Base-by-base conservation (phyloP, 2,329 filamentous ascomycete genomes). In the Fusarium domesticum region DNA sequence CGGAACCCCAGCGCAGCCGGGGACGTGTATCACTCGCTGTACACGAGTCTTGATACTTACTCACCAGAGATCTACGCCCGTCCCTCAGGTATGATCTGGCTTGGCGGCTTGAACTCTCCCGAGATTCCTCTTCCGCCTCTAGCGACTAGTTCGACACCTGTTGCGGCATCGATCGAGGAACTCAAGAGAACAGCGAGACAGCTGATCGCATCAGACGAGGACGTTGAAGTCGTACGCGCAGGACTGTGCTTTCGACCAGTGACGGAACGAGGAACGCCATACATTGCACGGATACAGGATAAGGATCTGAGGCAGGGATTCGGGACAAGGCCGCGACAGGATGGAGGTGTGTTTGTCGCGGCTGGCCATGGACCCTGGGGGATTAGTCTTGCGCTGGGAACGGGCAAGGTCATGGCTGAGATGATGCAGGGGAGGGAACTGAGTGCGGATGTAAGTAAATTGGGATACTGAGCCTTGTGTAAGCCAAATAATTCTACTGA, bases 341-440 rank as follows among this genome's bases (percentile, higher is more conserved):
- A 72, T 1, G 81, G 84, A 2, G 85, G 86, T 4, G 82, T 92
- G 0, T 91, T 80, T 60, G 63, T 90, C 30, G 81, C 83, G 1
- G 74, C 83, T 4, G 87, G 87, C 0, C 87, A 91, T 70, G 87
- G 86, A 1, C 83, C 86, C 0, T 91, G 87, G 87, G 87, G 86
- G 0, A 85, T 85, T 18, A 76, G 73, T 37, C 59, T 81, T 58
- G 72, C 73, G 14, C 66, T 88, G 20, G 87, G 85, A 2, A 90
- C 85, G 0, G 87, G 87, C 0, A 77, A 78, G 53, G 80, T 88
- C 6, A 69, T 90, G 68, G 76, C 83, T 10, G 85, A 90, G 67
- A 73, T 90, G 75, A 73, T 88, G 33, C 73, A 79, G 55, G 83
- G 80, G 2, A 67, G 72, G 48, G 62, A 67, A 48, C 66, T 76